Base-by-base conservation (phyloP, 2,329 filamentous ascomycete species). In the Sporothrix mexicana region DNA sequence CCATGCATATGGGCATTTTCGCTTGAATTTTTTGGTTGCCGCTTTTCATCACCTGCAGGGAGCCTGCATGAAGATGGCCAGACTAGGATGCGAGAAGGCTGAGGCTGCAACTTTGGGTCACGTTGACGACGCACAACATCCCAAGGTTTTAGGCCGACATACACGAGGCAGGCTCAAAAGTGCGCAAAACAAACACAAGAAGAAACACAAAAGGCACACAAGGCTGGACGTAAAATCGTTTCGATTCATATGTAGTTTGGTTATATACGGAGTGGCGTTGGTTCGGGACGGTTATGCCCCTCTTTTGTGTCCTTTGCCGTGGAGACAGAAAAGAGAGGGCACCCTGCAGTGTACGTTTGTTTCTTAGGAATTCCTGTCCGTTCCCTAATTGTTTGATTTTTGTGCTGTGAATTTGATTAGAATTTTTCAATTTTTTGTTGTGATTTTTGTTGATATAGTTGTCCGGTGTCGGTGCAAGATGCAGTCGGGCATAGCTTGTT, bases 181-280 rank as follows among this genome's bases (percentile, higher is more conserved):
- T 17, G 30, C 30, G 7, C 30, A 36, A 36, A 36, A 36, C 13
- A 6, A 13, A 49, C 13, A 25, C n/a, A 23, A 8, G n/a, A 25
- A 45, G 13, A 17, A 43, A 43, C 17, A 45, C 2, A 20, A 12
- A 45, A 64, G 13, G 9, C 3, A n/a, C 9, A 43, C 36, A 43
- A 25, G 13, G 20, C 17, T 45, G 41, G 25, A 66, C 45, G 49
- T 55, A 43, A 25, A 43, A 41, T 70, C 43, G 41, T 62, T 62
- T 61, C 25, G 23, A 20, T 71, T 71, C 69, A 64, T 71, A 53
- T 71, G 57, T 66, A 55, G n/a, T 69, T 64, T 70, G 20, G 43
- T 30, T 71, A 71, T 71, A 71, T 71, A 71, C 70, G 59, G 47
- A 71, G 70, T 71, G 70, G 70, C 70, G 70, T 71, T 62, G 70